phyloP scores from a whole-genome alignment of 2,329 filamentous ascomycete genomes.

The Passalora sequoiae region DNA sequence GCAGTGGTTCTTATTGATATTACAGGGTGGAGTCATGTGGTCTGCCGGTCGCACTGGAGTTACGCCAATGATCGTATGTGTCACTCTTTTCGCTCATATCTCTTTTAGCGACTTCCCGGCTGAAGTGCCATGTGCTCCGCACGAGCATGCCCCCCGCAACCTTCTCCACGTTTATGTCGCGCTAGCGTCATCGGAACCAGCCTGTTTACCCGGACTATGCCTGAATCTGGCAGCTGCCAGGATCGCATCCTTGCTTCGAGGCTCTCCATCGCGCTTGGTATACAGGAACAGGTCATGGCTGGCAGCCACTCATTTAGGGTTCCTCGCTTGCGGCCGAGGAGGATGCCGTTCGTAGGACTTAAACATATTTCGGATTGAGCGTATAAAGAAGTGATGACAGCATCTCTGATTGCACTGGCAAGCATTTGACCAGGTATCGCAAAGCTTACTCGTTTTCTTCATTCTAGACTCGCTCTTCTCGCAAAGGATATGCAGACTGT shows the following conservation, averaged over 20 bases:
- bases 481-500: background rate
- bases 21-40: no score
- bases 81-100: no score
- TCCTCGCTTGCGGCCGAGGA: conserved; percentile 4
- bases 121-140: background rate
- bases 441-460: no score
- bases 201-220: background rate
- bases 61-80: no score
- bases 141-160: background rate
- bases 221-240: background rate
- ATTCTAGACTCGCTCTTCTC: background rate
- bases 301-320: conserved; percentile 1
- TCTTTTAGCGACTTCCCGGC: background rate
- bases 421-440: background rate
- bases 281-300: background rate
- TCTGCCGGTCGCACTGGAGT: no score
- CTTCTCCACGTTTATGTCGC: background rate
- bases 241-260: background rate
- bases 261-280: background rate
- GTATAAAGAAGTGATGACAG: background rate
- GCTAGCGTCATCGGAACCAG: background rate
- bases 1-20: no score
- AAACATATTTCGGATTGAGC: conserved; percentile 1
- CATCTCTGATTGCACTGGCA: background rate
- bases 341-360: background rate